Evolutionary conservation across 208 protist genomes (phyloP).

Genomic region (Wallacemonas collosoma): DNA sequence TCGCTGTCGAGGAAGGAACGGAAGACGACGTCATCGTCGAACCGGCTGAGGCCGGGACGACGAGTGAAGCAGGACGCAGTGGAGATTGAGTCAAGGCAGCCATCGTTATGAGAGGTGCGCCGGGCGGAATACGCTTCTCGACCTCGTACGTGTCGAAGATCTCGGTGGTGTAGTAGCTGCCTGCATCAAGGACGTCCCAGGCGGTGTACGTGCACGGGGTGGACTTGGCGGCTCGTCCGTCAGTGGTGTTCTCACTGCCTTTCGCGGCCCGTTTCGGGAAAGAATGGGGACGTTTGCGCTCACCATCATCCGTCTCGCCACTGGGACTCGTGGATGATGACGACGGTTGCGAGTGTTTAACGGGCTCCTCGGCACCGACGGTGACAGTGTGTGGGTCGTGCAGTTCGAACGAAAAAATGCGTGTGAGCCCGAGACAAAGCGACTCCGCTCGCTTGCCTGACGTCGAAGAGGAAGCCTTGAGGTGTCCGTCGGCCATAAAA

Average conservation of each 20-base stretch:
- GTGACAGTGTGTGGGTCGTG: background rate
- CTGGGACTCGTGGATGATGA: background rate
- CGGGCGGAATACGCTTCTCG: background rate
- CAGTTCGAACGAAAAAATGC: background rate
- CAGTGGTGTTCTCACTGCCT: background rate
- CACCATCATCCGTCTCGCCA: conserved; percentile 6
- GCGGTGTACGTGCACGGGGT: background rate
- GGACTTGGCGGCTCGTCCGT: background rate
- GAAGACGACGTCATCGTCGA: too few relatives aligned
- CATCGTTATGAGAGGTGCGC: background rate
- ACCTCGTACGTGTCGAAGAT: background rate
- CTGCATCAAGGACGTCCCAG: background rate
- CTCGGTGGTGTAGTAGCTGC: background rate
- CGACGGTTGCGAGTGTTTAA: background rate
- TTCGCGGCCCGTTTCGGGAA: background rate
- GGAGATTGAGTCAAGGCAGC: background rate
- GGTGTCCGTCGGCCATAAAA: background rate
- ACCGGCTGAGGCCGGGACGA: too few relatives aligned
- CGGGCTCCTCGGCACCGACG: background rate
- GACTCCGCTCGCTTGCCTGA: background rate
- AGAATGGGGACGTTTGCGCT: background rate
- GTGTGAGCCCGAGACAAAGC: background rate
- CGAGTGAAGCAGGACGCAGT: too few relatives aligned
- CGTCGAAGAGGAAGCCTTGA: background rate
- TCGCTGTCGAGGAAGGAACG: too few relatives aligned